Conservation (phyloP, 1,284 basidiomycete species). For the Gomphus bonarii region DNA sequence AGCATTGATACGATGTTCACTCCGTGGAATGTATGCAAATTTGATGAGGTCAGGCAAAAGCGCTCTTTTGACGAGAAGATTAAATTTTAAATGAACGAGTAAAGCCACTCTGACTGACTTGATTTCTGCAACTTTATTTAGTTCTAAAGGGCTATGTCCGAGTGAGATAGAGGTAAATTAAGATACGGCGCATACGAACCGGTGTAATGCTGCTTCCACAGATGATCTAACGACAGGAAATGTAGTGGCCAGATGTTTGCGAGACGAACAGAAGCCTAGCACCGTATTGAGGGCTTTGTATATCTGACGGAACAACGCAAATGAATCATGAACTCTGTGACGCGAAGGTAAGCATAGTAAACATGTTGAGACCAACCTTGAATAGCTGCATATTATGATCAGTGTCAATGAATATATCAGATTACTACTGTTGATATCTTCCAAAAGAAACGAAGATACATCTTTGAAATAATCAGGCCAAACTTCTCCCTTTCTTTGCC, state of each 20-base stretch:
- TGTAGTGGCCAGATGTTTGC: conserved; percentile 75
- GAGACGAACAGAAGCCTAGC: conserved; percentile 76
- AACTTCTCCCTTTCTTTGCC: conserved; percentile 13
- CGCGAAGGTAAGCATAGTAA: neutral
- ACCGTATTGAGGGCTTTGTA: conserved; percentile 80
- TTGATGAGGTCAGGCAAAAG: conserved; percentile 73
- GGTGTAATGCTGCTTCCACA: conserved; percentile 58
- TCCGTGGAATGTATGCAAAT: conserved; percentile 72
- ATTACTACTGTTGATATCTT: neutral
- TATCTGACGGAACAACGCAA: conserved; percentile 45
- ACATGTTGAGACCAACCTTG: conserved; percentile 15
- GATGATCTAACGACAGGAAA: conserved; percentile 69
- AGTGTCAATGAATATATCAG: neutral
- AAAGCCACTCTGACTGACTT: conserved; percentile 41
- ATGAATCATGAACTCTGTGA: neutral
- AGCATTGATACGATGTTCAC: conserved; percentile 52
- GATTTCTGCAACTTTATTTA: conserved; percentile 72
- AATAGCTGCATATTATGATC: conserved; percentile 15
- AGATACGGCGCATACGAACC: neutral
- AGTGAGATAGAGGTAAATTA: neutral
- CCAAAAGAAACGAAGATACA: conserved; percentile 26
- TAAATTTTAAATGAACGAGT: neutral
- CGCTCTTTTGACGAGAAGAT: conserved; percentile 36
- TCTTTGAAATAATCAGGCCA: conserved; percentile 55
- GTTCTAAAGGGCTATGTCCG: conserved; percentile 60